These are phyloP conservation scores for Diplocarpon mali DNA, from an alignment of 2,329 filamentous ascomycete species.

Conservation along the genomic window DNA sequence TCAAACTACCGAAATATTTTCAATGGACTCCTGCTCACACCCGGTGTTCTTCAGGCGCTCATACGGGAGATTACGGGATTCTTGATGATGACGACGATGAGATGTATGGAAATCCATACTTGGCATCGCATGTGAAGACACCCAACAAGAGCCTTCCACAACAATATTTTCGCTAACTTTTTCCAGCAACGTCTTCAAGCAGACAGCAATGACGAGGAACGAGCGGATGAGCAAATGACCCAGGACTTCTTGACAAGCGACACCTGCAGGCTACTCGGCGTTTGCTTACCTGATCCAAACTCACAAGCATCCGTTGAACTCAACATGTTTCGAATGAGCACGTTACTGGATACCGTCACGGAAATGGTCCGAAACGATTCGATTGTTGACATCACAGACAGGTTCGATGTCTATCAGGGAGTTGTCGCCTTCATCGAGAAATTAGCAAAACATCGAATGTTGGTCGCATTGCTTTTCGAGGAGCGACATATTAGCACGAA, in stretches of 20 bases:
- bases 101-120: too few species aligned
- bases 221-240: conserved; percentile 3
- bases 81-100: too few species aligned
- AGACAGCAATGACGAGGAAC: not conserved
- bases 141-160: too few species aligned
- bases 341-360: conserved; percentile 12
- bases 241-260: conserved; percentile 10
- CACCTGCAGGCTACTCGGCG: conserved; percentile 11
- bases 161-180: not conserved
- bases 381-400: conserved; percentile 12
- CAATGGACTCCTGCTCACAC: too few species aligned
- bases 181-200: not conserved
- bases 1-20: too few species aligned
- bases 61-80: not conserved
- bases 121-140: too few species aligned
- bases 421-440: conserved; percentile 9
- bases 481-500: conserved; percentile 8
- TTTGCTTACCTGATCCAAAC: conserved; percentile 6
- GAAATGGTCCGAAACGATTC: conserved; percentile 16
- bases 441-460: conserved; percentile 4
- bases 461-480: conserved; percentile 10
- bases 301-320: conserved; percentile 2
- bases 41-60: not conserved
- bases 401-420: conserved; percentile 9
- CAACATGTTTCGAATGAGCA: conserved; percentile 10